Percentiles rank a stretch among this genome's conserved stretches.
These are phyloP conservation scores for Hyaloperonospora brassicae DNA, from an alignment of 352 stramenopile species.

Conservation along the genomic window DNA sequence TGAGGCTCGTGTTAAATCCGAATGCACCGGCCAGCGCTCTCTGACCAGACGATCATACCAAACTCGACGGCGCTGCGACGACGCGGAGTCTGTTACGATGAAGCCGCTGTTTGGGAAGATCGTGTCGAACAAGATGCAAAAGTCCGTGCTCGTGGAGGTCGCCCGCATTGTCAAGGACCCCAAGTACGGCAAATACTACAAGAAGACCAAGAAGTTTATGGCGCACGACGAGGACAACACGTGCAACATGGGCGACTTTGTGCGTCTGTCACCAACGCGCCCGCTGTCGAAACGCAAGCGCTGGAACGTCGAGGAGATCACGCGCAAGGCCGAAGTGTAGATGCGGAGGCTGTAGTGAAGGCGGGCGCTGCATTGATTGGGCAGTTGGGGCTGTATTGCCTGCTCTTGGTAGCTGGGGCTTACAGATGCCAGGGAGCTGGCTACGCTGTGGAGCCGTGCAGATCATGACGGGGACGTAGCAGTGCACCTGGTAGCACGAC, in stretches of 20 bases:
- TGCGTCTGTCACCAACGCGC: constrained; percentile 65
- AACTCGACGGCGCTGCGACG: not conserved
- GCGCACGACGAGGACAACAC: constrained; percentile 93
- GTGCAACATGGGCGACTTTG: constrained; percentile 87
- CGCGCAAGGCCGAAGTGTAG: constrained; percentile 81
- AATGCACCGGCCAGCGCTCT: constrained; percentile 1
- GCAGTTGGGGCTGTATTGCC: not conserved
- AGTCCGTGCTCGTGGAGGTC: constrained; percentile 93
- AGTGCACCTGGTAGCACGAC: not conserved
- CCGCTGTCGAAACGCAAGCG: constrained; percentile 83
- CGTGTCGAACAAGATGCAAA: constrained; percentile 95
- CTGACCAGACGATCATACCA: constrained; percentile 19
- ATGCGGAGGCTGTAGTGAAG: not conserved
- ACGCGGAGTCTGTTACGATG: constrained; percentile 28
- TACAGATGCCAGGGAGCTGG: no score
- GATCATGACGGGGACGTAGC: no score
- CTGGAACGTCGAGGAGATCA: constrained; percentile 87
- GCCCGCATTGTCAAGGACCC: constrained; percentile 90
- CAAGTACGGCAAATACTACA: constrained; percentile 93
- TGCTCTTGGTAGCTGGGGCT: no score
- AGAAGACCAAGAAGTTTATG: constrained; percentile 97
- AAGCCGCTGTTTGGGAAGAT: constrained; percentile 92
- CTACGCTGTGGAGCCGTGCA: no score
- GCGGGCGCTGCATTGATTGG: constrained; percentile 1
- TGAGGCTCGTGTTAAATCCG: not conserved